Conservation (phyloP, 192 early-diverging fungal genomes). For the Gaertneriomyces semiglobifer region DNA sequence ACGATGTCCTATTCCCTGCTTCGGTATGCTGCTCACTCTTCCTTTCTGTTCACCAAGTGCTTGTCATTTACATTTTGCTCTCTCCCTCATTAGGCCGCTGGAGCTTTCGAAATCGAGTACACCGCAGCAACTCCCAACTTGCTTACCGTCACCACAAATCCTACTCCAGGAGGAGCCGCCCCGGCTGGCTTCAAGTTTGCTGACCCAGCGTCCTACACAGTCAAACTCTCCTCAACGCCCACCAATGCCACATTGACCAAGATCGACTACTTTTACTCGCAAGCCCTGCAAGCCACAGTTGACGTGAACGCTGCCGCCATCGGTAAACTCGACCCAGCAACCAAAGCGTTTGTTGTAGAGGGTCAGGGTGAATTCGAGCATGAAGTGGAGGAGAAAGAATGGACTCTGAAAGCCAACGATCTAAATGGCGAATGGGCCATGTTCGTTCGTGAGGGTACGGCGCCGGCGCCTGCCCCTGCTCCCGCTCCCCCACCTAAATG, state of each 20-base stretch:
- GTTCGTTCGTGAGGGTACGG: not conserved
- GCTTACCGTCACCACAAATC: not conserved
- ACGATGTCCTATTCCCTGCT: not conserved
- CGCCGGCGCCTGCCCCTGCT: not conserved
- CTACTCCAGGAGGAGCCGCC: not conserved
- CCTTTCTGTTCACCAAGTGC: not conserved
- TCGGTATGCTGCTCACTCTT: not conserved
- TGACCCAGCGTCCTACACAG: not conserved
- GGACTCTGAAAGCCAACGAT: not conserved
- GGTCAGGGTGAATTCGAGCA: conserved; percentile 1
- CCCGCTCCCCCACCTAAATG: too few species aligned
- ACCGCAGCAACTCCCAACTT: not conserved
- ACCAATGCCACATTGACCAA: not conserved
- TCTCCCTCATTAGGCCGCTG: not conserved
- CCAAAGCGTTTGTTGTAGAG: not conserved
- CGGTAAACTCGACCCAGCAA: not conserved
- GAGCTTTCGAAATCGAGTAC: not conserved
- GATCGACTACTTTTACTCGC: not conserved
- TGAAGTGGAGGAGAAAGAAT: not conserved
- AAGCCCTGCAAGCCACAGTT: not conserved
- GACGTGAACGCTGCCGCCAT: not conserved
- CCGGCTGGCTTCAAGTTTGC: not conserved
- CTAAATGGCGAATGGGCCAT: not conserved
- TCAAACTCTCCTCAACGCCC: not conserved
- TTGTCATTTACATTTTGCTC: not conserved